Evolutionary conservation across 306 rosid genomes (phyloP), one percentile per base, ranked within the genome.

Genomic region (Dryas alaskensis): DNA sequence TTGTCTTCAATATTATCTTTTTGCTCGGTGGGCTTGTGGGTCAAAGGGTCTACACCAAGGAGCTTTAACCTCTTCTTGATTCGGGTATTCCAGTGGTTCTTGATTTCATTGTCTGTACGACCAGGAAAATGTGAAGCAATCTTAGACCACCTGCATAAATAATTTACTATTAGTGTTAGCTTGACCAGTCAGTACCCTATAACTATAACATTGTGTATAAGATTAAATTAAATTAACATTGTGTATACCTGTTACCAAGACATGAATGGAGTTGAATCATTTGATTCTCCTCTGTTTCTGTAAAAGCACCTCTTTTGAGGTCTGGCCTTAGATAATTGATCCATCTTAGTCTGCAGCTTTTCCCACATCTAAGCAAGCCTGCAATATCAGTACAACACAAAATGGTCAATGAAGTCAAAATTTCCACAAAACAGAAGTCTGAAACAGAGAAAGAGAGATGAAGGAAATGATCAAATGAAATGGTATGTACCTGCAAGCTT

Each of bases 261-360:
- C 83, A 78, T 19, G 92, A 82, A 81, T 94, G 99, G 49, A 94
- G 92, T 39, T 87, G 97, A 60, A 94, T 92, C 27, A 94, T 92
- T 78, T 94, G 92, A 77, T 87, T 86, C 80, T 94, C 99, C 86
- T 94, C 99, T 51, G 39, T 72, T 70, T 92, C 97, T 5, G 99
- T 94, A 73, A 89, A 89, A 44, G 83, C 83, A 72, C 99, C 99
- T 89, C 99, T 84, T 85, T 92, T 94, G 17, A 94, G 97, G 87
- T 92, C 98, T 4, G 98, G 98, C 78, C 97, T 88, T 12, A 94
- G 79, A 83, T 94, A 94, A 82, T 94, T 94, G 47, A 92, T 92
- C 99, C 99, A 94, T 86, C 99, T 89, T 64, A 94, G 76, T 83
- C 99, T 88, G 69, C 98, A 94, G 77, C 98, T 94, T 79, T 94